Conservation (phyloP, 257 asterid genomes). For the Lavandula angustifolia region DNA sequence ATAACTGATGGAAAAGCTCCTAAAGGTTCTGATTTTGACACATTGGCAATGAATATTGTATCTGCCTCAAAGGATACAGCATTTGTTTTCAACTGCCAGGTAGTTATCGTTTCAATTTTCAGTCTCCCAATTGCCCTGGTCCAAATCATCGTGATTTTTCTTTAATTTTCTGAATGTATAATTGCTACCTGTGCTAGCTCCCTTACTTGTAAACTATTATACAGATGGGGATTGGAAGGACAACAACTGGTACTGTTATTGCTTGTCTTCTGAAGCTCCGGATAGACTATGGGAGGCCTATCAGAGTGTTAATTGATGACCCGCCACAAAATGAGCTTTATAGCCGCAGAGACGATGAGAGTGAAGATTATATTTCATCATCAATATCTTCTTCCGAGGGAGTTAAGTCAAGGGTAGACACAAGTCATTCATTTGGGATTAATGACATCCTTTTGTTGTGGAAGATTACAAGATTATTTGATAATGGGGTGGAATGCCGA, state of each 20-base stretch:
- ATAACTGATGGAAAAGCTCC: conserved; percentile 99
- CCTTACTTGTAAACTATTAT: conserved; percentile 25
- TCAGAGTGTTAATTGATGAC: conserved; percentile 60
- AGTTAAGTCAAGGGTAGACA: conserved; percentile 45
- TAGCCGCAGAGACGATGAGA: conserved; percentile 54
- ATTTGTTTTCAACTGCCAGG: conserved; percentile 98
- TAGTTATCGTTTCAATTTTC: conserved; percentile 34
- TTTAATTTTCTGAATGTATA: conserved; percentile 12
- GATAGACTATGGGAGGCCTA: conserved; percentile 85
- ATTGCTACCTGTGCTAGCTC: conserved; percentile 34
- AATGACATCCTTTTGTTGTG: conserved; percentile 85
- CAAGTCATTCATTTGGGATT: conserved; percentile 78
- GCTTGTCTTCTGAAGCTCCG: conserved; percentile 95
- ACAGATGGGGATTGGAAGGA: conserved; percentile 99
- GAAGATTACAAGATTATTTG: conserved; percentile 95
- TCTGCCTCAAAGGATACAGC: conserved; percentile 93
- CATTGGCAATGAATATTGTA: conserved; percentile 70
- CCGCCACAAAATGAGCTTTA: conserved; percentile 47
- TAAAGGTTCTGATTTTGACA: conserved; percentile 93
- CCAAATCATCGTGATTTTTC: conserved; percentile 18
- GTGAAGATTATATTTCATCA: conserved; percentile 47
- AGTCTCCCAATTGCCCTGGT: conserved; percentile 22
- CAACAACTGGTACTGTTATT: conserved; percentile 94
- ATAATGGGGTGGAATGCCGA: conserved; percentile 95
- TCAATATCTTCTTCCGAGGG: conserved; percentile 43